Percentiles rank a stretch among this genome's conserved stretches.
phyloP scores from a whole-genome alignment of 2,329 filamentous ascomycete species.

The Fusarium torreyae region DNA sequence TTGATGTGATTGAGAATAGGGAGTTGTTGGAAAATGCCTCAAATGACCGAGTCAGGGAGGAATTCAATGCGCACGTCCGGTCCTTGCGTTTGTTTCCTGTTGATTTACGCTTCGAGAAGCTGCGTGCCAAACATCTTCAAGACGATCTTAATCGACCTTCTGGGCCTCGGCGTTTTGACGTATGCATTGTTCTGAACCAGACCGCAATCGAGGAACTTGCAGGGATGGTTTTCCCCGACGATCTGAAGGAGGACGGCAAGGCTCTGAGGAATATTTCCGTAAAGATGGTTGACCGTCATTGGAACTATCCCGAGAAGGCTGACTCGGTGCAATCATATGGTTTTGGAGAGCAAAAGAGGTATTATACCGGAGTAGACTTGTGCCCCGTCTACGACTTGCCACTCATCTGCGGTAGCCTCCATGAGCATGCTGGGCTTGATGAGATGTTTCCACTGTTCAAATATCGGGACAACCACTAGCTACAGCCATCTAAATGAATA shows the following conservation, averaged over 20 bases:
- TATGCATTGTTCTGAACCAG: conserved; percentile 25
- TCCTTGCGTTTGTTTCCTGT: conserved; percentile 9
- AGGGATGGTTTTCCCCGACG: neutral
- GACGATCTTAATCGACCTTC: conserved; percentile 17
- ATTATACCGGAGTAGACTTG: conserved; percentile 18
- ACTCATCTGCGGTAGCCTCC: conserved; percentile 3
- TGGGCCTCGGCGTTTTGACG: conserved; percentile 2
- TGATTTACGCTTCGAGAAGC: neutral
- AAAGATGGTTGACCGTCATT: conserved; percentile 17
- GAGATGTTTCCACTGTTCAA: conserved; percentile 13
- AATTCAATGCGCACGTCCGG: conserved; percentile 27
- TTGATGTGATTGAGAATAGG: conserved; percentile 24
- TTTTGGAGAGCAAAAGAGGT: neutral
- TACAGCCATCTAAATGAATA: no score
- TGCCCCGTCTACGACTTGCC: conserved; percentile 22
- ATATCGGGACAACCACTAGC: conserved; percentile 2
- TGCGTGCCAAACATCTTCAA: neutral
- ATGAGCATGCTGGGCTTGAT: conserved; percentile 1
- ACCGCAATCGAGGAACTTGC: conserved; percentile 3
- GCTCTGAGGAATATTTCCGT: conserved; percentile 3
- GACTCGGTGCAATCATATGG: neutral
- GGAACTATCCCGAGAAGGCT: conserved; percentile 18
- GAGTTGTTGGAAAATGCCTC: conserved; percentile 25
- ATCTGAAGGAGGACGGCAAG: neutral
- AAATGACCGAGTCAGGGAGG: conserved; percentile 33